These are phyloP conservation scores for Chlamydomonas sp. DNA, from an alignment of 139 green algal genomes.

Conservation along the genomic window DNA sequence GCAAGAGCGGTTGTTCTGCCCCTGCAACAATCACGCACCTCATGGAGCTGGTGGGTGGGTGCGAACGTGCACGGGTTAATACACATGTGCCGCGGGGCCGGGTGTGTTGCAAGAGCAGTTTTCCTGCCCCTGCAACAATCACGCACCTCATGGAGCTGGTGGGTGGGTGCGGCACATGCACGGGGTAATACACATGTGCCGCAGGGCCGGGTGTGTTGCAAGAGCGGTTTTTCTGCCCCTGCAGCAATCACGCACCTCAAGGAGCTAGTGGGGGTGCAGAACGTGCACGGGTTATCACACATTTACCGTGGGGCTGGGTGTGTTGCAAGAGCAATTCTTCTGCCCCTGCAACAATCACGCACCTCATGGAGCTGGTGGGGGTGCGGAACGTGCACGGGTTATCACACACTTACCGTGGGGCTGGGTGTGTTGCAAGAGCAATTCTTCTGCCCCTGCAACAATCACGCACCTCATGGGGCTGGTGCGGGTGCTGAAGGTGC, in stretches of 20 bases:
- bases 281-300: not conserved
- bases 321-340: not conserved
- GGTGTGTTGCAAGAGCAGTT: not conserved
- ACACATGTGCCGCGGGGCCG: not conserved
- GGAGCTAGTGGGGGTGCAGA: conserved; percentile 55
- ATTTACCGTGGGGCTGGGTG: not conserved
- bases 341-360: too few relatives aligned
- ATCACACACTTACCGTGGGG: too few relatives aligned
- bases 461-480: conserved; percentile 88
- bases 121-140: conserved; percentile 29
- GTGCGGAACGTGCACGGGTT: too few relatives aligned
- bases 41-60: conserved; percentile 69
- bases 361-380: too few relatives aligned
- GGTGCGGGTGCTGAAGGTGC: conserved; percentile 15
- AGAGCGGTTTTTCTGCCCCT: too few relatives aligned
- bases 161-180: not conserved
- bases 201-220: not conserved
- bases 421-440: too few relatives aligned
- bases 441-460: too few relatives aligned
- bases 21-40: conserved; percentile 74
- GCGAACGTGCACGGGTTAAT: not conserved
- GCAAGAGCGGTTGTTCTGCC: not conserved
- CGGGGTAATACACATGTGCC: too few relatives aligned
- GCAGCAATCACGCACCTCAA: conserved; percentile 84
- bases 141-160: conserved; percentile 88